Conservation (phyloP, 805 yeast species). For the Metschnikowia henanensis region DNA sequence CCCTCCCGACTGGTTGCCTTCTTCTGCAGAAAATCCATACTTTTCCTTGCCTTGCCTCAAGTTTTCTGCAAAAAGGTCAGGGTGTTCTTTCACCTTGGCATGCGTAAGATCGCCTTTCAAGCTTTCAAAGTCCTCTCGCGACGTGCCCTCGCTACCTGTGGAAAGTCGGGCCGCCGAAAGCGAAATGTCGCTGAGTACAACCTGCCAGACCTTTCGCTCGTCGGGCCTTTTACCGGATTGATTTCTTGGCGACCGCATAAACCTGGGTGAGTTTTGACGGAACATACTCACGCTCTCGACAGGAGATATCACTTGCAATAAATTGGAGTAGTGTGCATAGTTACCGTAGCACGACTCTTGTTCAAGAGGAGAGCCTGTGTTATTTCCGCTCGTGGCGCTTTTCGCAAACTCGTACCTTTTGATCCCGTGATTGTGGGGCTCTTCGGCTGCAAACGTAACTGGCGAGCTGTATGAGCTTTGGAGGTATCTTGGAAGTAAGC, state of each 20-base stretch:
- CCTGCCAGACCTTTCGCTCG: constrained; percentile 26
- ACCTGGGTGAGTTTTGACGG: constrained; percentile 4
- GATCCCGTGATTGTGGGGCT: not conserved
- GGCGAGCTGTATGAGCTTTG: constrained; percentile 11
- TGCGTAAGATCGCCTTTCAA: constrained; percentile 31
- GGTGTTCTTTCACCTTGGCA: constrained; percentile 20
- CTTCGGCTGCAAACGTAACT: constrained; percentile 1
- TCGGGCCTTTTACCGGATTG: constrained; percentile 1
- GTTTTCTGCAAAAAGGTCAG: constrained; percentile 22
- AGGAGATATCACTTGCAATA: constrained; percentile 7
- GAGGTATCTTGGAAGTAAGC: constrained; percentile 5
- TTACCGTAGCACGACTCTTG: constrained; percentile 4
- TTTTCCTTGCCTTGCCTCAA: constrained; percentile 19
- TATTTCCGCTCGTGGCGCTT: constrained; percentile 4
- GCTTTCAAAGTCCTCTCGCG: constrained; percentile 23
- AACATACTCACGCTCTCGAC: constrained; percentile 6
- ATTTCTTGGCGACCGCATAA: constrained; percentile 2
- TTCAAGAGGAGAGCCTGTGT: constrained; percentile 3
- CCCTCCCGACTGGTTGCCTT: no score
- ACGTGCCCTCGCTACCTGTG: constrained; percentile 28
- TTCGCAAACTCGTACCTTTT: not conserved
- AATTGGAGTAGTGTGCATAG: constrained; percentile 7
- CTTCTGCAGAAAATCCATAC: constrained; percentile 3
- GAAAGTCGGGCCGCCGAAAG: constrained; percentile 38
- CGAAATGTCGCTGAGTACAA: constrained; percentile 34